Percentiles rank a stretch among this genome's conserved stretches.
These are phyloP conservation scores for Phytophthora podocarpi DNA, from an alignment of 352 stramenopile genomes.

Conservation along the genomic window DNA sequence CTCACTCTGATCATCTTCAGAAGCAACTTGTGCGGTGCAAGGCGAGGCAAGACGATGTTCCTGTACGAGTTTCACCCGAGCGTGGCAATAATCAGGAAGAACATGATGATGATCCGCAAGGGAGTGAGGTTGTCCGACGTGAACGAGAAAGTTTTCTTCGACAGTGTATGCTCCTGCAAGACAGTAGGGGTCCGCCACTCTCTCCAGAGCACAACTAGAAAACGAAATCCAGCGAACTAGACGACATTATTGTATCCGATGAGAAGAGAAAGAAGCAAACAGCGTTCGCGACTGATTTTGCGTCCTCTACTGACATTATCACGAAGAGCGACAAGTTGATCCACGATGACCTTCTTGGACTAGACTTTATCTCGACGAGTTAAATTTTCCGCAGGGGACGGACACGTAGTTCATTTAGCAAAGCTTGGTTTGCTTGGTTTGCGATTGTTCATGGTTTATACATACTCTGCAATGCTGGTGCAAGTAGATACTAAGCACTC, in stretches of 20 bases:
- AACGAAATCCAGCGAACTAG: not conserved
- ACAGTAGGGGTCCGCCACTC: not conserved
- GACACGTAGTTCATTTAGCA: too few species aligned
- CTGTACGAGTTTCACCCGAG: slow-evolving; percentile 6
- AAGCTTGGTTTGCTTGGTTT: too few species aligned
- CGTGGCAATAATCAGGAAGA: slow-evolving; percentile 14
- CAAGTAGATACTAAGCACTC: too few species aligned
- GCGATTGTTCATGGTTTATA: too few species aligned
- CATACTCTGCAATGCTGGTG: too few species aligned
- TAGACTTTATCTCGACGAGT: not conserved
- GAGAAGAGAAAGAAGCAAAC: not conserved
- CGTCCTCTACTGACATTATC: not conserved
- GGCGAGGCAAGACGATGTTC: slow-evolving; percentile 27
- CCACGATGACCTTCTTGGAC: slow-evolving; percentile 5
- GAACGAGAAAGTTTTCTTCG: slow-evolving; percentile 27
- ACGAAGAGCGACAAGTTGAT: not conserved
- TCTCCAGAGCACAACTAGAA: not conserved
- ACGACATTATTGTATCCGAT: not conserved
- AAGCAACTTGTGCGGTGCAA: slow-evolving; percentile 32
- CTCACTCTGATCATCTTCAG: slow-evolving; percentile 36
- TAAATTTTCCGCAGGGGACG: too few species aligned
- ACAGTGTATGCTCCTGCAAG: slow-evolving; percentile 10
- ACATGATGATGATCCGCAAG: not conserved
- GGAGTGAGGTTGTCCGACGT: slow-evolving; percentile 2
- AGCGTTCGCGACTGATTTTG: not conserved